Base-by-base conservation (phyloP, 2,329 filamentous ascomycete genomes). In the Colletotrichum zoysiae region DNA sequence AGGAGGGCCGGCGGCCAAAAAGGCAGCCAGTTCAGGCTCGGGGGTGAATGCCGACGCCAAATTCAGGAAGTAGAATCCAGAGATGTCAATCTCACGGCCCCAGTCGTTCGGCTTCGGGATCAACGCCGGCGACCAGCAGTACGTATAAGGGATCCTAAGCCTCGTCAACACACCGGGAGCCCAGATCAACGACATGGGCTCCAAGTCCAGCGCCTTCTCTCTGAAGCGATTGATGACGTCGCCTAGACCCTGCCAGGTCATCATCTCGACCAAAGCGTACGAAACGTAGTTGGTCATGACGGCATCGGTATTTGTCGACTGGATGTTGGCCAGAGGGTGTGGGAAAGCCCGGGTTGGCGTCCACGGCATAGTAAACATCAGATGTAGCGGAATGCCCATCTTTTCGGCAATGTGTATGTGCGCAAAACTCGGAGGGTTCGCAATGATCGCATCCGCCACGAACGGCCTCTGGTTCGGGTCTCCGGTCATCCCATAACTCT, bases 341-440 rank as follows among this genome's bases (percentile, higher is more conserved):
- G 94, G 93, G 75, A 97, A 97, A 0, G 92, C 89, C 78, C 93
- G 90, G 0, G 95, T 97, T 0, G 94, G 92, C 1, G 93, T 93
- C 92, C 94, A 97, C 0, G 95, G 95, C 94, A 97, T 97, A 1
- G 95, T 97, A 82, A 97, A 97, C 93, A 97, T 97, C 81, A 97
- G 89, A 76, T 95, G 92, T 11, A 94, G 78, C 0, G 92, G 92
- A 60, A 94, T 90, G 0, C 91, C 92, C 76, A 94, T 81, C 79
- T 92, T 93, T 80, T 95, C 91, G 0, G 92, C 92, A 70, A 91
- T 88, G 76, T 95, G 92, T 3, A 94, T 85, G 76, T 94, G 92
- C 0, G 91, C 92, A 80, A 94, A 94, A 76, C 91, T 93, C 0
- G 92, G 92, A 2, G 92, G 92, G 72, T 95, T 94, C 3, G 92